Base-by-base conservation (phyloP, 345 rosid species). In the Murraya paniculata region DNA sequence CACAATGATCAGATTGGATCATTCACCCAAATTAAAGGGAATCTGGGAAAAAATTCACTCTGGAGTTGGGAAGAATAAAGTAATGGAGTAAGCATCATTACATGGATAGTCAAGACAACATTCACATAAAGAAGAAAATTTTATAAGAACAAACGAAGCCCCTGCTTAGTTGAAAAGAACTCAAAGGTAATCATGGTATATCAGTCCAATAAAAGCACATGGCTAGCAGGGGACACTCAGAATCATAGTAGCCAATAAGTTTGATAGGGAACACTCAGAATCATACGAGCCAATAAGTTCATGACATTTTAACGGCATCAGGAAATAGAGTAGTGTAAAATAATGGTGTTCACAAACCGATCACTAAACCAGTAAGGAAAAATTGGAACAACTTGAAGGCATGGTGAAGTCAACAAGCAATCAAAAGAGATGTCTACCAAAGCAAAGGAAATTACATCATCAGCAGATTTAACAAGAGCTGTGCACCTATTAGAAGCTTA, bases 381-480 rank as follows among this genome's bases (percentile, higher is more conserved):
- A 39, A 60, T 39, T 48, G 24, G 68, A 48, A 38, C 35, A 74
- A 10, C 27, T 73, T 60, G 31, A 72, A 72, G 25, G 68, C 56
- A 28, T 10, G 9, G 39, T 24, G 5, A 39, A 16, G 9, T 25
- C 48, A 41, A 60, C 27, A 60, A 31, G 66, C 11, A 60, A 18
- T n/a, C 2, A 27, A 24, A 38, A 60, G 18, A 27, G 57, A 73
- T 1, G 24, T 19, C 2, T 58, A 57, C 11, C 55, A 38, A 30
- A 11, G 36, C 59, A 70, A 45, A 28, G 5, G 2, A 24, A 74
- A 19, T 31, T 60, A 25, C 68, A 36, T 73, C 38, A 61, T 38
- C 9, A 59, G 38, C 57, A 41, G 59, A 45, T 41, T 61, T 61
- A 28, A 33, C 24, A 61, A 45, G 77, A 74, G n/a, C 77, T 74